Conservation (phyloP, 2,329 filamentous ascomycete genomes). For the Chaetomium globosum region DNA sequence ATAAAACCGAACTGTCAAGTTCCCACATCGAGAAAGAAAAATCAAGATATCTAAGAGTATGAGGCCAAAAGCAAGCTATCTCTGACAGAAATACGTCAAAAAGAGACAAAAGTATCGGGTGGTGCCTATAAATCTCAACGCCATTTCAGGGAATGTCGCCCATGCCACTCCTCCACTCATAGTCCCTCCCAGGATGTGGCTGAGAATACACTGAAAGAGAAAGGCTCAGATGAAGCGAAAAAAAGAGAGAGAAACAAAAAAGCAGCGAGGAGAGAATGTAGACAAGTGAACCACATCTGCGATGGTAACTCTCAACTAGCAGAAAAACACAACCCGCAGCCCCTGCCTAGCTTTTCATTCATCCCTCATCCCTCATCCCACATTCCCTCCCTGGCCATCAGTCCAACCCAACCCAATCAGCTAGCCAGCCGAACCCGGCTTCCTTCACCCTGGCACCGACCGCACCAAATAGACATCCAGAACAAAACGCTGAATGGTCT, state of each 20-base stretch:
- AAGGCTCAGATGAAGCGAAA: not conserved
- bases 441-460: not conserved
- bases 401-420: not conserved
- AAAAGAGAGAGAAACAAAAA: not conserved
- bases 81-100: not conserved
- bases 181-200: not conserved
- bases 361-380: not conserved
- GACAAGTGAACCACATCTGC: slow-evolving; percentile 2
- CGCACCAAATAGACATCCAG: slow-evolving; percentile 23
- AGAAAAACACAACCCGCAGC: not conserved
- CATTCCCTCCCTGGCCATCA: not conserved
- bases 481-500: slow-evolving; percentile 4
- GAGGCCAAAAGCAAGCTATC: not conserved
- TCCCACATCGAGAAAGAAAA: not conserved
- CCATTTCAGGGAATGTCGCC: not conserved
- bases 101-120: no score
- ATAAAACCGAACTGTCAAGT: not conserved
- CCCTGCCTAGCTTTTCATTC: not conserved
- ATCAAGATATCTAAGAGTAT: not conserved
- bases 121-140: no score
- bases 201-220: not conserved
- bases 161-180: not conserved
- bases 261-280: not conserved
- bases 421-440: not conserved
- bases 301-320: not conserved